Evolutionary conservation across 2,329 filamentous ascomycete species (phyloP).

Genomic region (Dothistroma pini): DNA sequence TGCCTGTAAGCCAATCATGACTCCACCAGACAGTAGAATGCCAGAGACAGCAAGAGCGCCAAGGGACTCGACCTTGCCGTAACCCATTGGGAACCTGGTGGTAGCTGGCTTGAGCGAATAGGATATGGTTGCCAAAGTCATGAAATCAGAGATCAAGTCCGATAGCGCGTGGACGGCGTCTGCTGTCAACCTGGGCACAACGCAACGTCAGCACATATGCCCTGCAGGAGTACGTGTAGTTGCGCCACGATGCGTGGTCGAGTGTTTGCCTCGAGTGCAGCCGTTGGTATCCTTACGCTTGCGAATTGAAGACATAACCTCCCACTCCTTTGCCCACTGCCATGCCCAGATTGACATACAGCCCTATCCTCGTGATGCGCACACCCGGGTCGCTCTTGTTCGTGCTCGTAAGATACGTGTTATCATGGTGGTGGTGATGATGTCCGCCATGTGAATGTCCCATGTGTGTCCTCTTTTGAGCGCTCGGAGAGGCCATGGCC

Average conservation of each 20-base stretch:
- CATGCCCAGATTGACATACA: constrained; percentile 90
- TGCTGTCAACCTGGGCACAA: constrained; percentile 44
- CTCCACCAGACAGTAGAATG: constrained; percentile 80
- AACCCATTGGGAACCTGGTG: constrained; percentile 80
- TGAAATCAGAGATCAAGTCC: constrained; percentile 89
- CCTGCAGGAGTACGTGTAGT: not conserved
- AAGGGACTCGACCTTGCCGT: constrained; percentile 96
- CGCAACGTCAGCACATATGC: not conserved
- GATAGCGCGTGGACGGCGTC: constrained; percentile 95
- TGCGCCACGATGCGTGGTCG: not conserved
- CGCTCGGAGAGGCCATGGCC: constrained; percentile 22
- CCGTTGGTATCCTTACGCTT: constrained; percentile 44
- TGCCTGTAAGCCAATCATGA: constrained; percentile 78
- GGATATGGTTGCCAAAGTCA: constrained; percentile 90
- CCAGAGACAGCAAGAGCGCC: constrained; percentile 90
- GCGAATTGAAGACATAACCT: constrained; percentile 91
- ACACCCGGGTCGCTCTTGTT: constrained; percentile 92
- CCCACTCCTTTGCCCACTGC: constrained; percentile 88
- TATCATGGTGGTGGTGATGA: constrained; percentile 74
- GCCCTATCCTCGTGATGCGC: constrained; percentile 83
- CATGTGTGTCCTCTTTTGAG: constrained; percentile 31
- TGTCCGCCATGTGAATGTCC: constrained; percentile 46
- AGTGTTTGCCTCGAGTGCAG: not conserved
- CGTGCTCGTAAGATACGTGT: constrained; percentile 71
- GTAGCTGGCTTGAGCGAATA: constrained; percentile 86